Evolutionary conservation across 805 yeast species (phyloP), one percentile per base, ranked within the genome.

Genomic region (Jamesozyma gamospora): DNA sequence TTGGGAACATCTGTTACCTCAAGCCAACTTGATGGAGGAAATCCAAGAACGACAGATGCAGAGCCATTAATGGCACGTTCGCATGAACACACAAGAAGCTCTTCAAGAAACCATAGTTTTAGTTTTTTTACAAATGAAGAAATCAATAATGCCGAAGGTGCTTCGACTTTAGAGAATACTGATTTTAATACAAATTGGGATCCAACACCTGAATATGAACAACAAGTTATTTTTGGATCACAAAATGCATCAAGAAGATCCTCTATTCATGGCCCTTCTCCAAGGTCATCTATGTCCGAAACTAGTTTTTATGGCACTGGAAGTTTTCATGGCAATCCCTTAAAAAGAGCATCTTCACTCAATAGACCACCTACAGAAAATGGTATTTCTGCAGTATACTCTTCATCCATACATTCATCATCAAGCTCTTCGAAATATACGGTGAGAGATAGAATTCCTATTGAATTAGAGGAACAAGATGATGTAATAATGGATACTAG

Each of bases 71-170:
- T 65, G 63, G 24, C 56, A 56, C 29, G 64, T 67, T 12, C 62
- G 2, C 39, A 41, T 10, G 36, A 27, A 16, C 42, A 51, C 27
- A 58, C 70, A 4, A 47, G 66, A 35, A 60, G 64, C 14, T 51
- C 69, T 18, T 63, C 67, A 14, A 44, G 55, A 14, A 50, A 51
- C n/a, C 54, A 62, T 12, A 67, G 78, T 40, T 90, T 92, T 64
- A 73, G 77, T 44, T 90, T 88, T 57, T 90, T 90, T 61, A 77
- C 90, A 10, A 69, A 81, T 4, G 85, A 82, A 41, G 92, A 86
- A 48, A 79, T 90, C 34, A 88, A 82, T 51, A 68, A 72, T 37
- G 96, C 97, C 0, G 92, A 83, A 39, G 96, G 96, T 35, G 71
- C 90, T 1, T 83, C 96, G 2, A 80, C 90, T 2, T 56, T 80